phyloP scores from a whole-genome alignment of 2,329 filamentous ascomycete genomes.

The Lasiodiplodia sp. region DNA sequence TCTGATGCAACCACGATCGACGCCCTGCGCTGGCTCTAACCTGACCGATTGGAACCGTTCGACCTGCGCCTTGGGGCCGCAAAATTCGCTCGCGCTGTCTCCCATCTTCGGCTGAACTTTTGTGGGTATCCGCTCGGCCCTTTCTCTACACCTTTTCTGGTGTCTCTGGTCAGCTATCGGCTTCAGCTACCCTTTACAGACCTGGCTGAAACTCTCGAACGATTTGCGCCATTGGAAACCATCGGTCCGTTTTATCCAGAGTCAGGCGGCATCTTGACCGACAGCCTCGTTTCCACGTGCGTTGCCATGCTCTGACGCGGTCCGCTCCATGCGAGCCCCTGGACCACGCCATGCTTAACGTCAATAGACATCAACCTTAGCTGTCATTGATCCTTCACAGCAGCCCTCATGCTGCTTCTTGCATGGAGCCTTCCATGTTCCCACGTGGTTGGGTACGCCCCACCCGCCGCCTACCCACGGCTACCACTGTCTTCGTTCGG shows the following conservation, averaged over 20 bases:
- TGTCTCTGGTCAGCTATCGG: neutral
- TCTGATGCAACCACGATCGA: neutral
- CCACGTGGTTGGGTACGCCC: conserved; percentile 16
- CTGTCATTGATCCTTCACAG: neutral
- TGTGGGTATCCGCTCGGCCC: too few relatives aligned
- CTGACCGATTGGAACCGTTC: too few relatives aligned
- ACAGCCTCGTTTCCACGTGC: neutral
- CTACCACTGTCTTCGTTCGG: neutral
- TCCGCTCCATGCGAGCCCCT: conserved; percentile 16
- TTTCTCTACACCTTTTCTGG: neutral
- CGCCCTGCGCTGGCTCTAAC: too few relatives aligned
- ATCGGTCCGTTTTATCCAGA: conserved; percentile 7
- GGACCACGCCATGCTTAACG: neutral
- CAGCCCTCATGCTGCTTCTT: neutral
- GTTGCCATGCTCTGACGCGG: neutral
- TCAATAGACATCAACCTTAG: conserved; percentile 1
- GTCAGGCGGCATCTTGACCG: neutral
- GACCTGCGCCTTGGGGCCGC: neutral
- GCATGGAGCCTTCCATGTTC: neutral
- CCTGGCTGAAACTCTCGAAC: conserved; percentile 3
- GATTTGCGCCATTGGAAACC: neutral
- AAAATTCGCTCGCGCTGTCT: neutral
- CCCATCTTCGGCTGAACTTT: neutral
- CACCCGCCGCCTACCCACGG: neutral
- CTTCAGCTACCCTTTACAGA: conserved; percentile 10